These are phyloP conservation scores for Pichia eremophila DNA, from an alignment of 805 yeast species.

Conservation along the genomic window DNA sequence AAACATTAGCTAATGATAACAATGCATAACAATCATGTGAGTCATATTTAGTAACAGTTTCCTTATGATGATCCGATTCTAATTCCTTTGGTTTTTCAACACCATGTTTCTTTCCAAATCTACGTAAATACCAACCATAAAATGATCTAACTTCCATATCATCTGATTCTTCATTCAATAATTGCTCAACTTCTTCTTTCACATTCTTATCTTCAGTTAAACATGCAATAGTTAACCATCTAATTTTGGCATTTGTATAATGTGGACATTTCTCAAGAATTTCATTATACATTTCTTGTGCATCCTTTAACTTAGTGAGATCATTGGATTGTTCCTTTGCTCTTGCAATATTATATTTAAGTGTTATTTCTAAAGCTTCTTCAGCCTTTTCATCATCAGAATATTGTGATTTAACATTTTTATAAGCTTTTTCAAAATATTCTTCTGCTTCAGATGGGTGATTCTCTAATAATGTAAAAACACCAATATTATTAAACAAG, in stretches of 20 bases:
- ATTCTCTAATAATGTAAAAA: slow-evolving; percentile 55
- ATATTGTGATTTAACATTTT: slow-evolving; percentile 29
- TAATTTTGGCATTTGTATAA: slow-evolving; percentile 65
- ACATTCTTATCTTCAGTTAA: slow-evolving; percentile 40
- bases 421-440: slow-evolving; percentile 33
- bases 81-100: slow-evolving; percentile 40
- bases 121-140: slow-evolving; percentile 79
- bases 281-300: slow-evolving; percentile 37
- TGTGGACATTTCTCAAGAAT: slow-evolving; percentile 56
- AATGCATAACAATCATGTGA: slow-evolving; percentile 87
- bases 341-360: slow-evolving; percentile 71
- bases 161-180: slow-evolving; percentile 46
- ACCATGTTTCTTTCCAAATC: slow-evolving; percentile 44
- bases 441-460: slow-evolving; percentile 37
- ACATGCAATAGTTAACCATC: slow-evolving; percentile 56
- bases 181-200: slow-evolving; percentile 41
- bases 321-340: slow-evolving; percentile 30
- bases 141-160: slow-evolving; percentile 82
- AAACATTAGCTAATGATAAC: slow-evolving; percentile 82
- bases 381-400: slow-evolving; percentile 12
- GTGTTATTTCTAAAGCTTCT: slow-evolving; percentile 31
- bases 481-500: slow-evolving; percentile 77
- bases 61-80: slow-evolving; percentile 76
- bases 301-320: slow-evolving; percentile 20
- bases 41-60: slow-evolving; percentile 70